Conservation (phyloP, 148 eudicot genomes). For the Rhododendron kiyosumense region DNA sequence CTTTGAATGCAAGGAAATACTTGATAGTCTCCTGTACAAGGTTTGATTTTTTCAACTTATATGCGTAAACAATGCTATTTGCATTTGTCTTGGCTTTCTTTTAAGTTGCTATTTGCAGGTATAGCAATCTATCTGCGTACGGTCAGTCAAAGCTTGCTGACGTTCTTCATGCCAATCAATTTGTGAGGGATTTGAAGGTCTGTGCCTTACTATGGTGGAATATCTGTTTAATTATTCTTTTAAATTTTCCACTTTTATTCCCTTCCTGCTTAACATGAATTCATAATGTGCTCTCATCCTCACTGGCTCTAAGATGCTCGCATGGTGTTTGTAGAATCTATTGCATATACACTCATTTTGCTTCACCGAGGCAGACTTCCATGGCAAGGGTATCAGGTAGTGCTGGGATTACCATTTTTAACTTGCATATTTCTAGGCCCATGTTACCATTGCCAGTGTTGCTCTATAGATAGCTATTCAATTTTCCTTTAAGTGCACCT, state of each 20-base stretch:
- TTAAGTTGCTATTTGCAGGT: slow-evolving; percentile 34
- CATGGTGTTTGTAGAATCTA: slow-evolving; percentile 39
- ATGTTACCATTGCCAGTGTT: background rate
- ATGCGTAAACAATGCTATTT: background rate
- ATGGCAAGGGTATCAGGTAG: slow-evolving; percentile 93
- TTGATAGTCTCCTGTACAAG: background rate
- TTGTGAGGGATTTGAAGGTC: slow-evolving; percentile 71
- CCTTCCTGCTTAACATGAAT: background rate
- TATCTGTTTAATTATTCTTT: background rate
- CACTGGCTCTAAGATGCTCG: background rate
- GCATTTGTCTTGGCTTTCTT: background rate
- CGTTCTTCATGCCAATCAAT: slow-evolving; percentile 72
- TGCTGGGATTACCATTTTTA: background rate
- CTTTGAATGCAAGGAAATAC: background rate
- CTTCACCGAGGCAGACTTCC: slow-evolving; percentile 86
- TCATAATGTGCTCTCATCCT: background rate
- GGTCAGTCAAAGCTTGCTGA: slow-evolving; percentile 94
- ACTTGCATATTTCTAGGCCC: background rate
- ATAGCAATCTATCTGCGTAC: slow-evolving; percentile 55
- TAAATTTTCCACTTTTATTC: background rate
- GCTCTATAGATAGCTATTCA: background rate
- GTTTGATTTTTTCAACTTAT: background rate
- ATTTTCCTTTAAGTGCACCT: background rate
- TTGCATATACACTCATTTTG: slow-evolving; percentile 85
- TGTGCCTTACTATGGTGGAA: background rate